Percentiles rank a stretch among this genome's conserved stretches.
phyloP scores from a whole-genome alignment of 805 yeast genomes.

The Kuraishia cidri region DNA sequence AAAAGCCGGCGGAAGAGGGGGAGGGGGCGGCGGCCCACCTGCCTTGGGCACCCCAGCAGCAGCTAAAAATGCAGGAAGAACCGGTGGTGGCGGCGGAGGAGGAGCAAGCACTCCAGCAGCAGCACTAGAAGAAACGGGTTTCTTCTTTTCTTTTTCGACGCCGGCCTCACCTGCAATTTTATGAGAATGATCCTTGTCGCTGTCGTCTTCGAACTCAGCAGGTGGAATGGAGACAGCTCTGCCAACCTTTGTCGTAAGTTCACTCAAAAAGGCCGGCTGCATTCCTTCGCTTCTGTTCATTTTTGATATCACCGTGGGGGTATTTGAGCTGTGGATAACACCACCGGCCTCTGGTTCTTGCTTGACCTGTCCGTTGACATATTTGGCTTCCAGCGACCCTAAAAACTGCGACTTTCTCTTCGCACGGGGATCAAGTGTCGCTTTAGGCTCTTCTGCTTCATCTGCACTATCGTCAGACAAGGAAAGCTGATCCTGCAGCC shows the following conservation, averaged over 20 bases:
- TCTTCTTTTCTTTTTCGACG: not conserved
- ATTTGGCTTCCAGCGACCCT: slow-evolving; percentile 29
- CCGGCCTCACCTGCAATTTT: too few species aligned
- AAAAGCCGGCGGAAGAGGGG: slow-evolving; percentile 20
- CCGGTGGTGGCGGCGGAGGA: slow-evolving; percentile 27
- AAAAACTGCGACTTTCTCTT: slow-evolving; percentile 4
- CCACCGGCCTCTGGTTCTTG: slow-evolving; percentile 10
- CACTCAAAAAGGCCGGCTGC: slow-evolving; percentile 44
- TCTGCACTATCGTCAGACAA: not conserved
- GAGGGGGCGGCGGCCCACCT: slow-evolving; percentile 19
- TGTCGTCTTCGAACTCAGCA: slow-evolving; percentile 3
- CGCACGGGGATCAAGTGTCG: not conserved
- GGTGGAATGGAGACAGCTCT: slow-evolving; percentile 25
- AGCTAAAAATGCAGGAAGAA: slow-evolving; percentile 15
- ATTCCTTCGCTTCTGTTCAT: slow-evolving; percentile 22
- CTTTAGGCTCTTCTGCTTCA: not conserved
- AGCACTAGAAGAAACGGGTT: slow-evolving; percentile 5
- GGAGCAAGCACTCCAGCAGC: slow-evolving; percentile 11
- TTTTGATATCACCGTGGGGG: slow-evolving; percentile 23
- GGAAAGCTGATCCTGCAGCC: not conserved
- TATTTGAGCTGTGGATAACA: slow-evolving; percentile 4
- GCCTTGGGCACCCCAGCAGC: slow-evolving; percentile 3
- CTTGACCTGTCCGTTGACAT: slow-evolving; percentile 32
- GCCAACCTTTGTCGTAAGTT: slow-evolving; percentile 39
- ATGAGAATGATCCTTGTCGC: too few species aligned